Conservation (phyloP, 495 filamentous ascomycete species). For the Alectoria sarmentosa region DNA sequence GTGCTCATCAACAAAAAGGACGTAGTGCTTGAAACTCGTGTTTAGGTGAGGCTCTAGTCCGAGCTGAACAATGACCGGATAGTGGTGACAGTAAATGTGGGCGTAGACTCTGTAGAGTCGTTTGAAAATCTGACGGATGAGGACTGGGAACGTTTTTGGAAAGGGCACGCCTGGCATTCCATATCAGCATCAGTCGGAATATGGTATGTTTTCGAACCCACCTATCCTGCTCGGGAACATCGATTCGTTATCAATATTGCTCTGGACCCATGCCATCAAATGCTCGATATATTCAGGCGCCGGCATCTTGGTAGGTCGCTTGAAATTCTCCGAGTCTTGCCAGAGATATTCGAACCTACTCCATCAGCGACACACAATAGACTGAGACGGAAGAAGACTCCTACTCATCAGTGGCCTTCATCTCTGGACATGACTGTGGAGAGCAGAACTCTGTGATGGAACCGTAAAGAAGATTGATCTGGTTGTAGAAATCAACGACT, state of each 20-base stretch:
- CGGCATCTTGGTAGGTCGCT: conserved; percentile 94
- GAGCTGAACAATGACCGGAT: conserved; percentile 90
- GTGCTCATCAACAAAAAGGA: conserved; percentile 93
- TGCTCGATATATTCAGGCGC: conserved; percentile 97
- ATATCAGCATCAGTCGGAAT: conserved; percentile 18
- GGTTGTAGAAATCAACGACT: conserved; percentile 98
- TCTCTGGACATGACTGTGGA: conserved; percentile 91
- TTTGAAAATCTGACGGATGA: conserved; percentile 94
- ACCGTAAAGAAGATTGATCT: conserved; percentile 97
- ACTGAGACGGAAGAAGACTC: neutral
- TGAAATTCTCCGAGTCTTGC: conserved; percentile 91
- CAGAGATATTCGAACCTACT: conserved; percentile 93
- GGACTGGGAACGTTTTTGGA: conserved; percentile 80
- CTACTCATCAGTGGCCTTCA: conserved; percentile 99
- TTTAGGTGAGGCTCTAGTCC: conserved; percentile 96
- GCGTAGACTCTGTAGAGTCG: conserved; percentile 97
- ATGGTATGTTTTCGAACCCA: conserved; percentile 32
- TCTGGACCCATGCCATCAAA: conserved; percentile 92
- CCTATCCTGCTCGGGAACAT: conserved; percentile 91
- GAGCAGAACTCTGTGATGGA: conserved; percentile 99
- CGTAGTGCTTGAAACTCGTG: conserved; percentile 99
- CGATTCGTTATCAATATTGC: conserved; percentile 90
- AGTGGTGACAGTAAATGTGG: conserved; percentile 99
- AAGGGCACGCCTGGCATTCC: conserved; percentile 71
- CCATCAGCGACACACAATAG: neutral